A percentile compares a stretch with the other conserved stretches of the same genome.
phyloP scores from a whole-genome alignment of 129 eudicot genomes.

The Daucus carota region DNA sequence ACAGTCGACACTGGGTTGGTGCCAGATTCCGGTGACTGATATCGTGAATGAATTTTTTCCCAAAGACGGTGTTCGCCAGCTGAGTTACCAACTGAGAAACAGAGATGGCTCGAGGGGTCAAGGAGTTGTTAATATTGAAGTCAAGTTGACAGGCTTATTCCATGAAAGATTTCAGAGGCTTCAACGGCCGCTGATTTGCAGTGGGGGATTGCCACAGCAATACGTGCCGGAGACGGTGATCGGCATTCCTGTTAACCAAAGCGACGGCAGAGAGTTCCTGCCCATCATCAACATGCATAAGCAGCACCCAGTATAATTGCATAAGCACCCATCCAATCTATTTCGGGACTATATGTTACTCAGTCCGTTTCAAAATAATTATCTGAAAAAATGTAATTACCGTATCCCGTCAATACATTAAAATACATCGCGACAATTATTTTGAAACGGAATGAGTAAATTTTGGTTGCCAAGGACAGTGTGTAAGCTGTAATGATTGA shows the following conservation, averaged over 20 bases:
- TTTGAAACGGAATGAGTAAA: too few species aligned
- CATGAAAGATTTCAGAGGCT: constrained; percentile 9
- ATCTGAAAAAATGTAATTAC: too few species aligned
- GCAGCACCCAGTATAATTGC: neutral
- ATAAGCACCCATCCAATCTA: too few species aligned
- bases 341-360: too few species aligned
- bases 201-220: constrained; percentile 14
- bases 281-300: neutral
- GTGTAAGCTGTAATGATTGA: neutral
- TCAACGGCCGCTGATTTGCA: neutral
- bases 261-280: neutral
- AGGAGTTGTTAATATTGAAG: constrained; percentile 48
- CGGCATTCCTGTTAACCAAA: constrained; percentile 38
- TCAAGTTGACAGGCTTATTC: constrained; percentile 22
- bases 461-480: too few species aligned
- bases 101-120: constrained; percentile 55
- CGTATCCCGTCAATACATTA: too few species aligned
- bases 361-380: too few species aligned
- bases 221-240: constrained; percentile 20
- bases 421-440: too few species aligned
- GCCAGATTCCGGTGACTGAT: constrained; percentile 43
- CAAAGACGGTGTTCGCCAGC: constrained; percentile 22
- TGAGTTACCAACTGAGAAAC: constrained; percentile 52
- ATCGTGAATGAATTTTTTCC: constrained; percentile 33
- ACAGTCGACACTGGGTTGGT: constrained; percentile 44